phyloP scores from a whole-genome alignment of 1,139 yeast species.

The Taiozyma sp. region DNA sequence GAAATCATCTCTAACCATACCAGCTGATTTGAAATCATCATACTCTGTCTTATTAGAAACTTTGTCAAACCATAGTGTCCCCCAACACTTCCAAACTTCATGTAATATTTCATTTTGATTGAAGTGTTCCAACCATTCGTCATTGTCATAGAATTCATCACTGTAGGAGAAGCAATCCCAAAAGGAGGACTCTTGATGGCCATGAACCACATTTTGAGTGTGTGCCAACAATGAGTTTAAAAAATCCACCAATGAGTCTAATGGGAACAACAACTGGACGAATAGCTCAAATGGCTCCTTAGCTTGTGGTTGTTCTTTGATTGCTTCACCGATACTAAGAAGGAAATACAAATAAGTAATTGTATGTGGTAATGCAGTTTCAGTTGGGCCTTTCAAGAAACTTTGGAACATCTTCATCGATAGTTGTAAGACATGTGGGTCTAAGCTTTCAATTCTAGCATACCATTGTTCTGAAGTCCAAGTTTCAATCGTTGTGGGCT shows the following conservation, averaged over 20 bases:
- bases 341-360: slow-evolving; percentile 70
- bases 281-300: slow-evolving; percentile 46
- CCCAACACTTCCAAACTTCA: slow-evolving; percentile 86
- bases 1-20: slow-evolving; percentile 53
- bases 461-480: background rate
- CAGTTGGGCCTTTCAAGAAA: slow-evolving; percentile 65
- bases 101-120: slow-evolving; percentile 57
- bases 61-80: slow-evolving; percentile 73
- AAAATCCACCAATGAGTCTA: slow-evolving; percentile 60
- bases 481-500: background rate
- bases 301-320: slow-evolving; percentile 41
- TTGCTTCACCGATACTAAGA: slow-evolving; percentile 57
- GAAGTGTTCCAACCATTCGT: slow-evolving; percentile 31
- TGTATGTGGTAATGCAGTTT: slow-evolving; percentile 65
- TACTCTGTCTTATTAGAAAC: slow-evolving; percentile 48
- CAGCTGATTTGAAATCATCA: slow-evolving; percentile 48
- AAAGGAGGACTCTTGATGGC: slow-evolving; percentile 25
- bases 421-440: background rate
- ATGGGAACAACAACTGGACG: slow-evolving; percentile 53
- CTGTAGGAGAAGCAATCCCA: slow-evolving; percentile 14
- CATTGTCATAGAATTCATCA: slow-evolving; percentile 21
- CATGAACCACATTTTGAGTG: slow-evolving; percentile 3
- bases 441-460: background rate
- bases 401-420: slow-evolving; percentile 55
- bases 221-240: slow-evolving; percentile 36